A percentile compares a stretch with the other conserved stretches of the same genome.
Evolutionary conservation across 148 eudicot species (phyloP).

Genomic region (Cornus kousa): DNA sequence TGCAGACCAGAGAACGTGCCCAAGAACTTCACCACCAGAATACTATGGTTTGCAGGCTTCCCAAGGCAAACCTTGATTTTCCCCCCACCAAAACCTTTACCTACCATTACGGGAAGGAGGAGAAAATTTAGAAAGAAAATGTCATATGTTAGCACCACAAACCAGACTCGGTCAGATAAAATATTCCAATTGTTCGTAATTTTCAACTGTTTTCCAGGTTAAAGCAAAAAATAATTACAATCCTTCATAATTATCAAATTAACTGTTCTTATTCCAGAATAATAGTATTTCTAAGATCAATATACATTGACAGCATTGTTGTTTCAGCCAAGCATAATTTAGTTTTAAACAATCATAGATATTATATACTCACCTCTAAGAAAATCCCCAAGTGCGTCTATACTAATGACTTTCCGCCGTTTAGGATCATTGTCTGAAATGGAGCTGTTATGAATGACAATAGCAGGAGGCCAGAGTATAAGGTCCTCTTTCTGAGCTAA

Average conservation of each 20-base stretch:
- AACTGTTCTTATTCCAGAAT: background rate
- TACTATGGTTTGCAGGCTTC: constrained; percentile 40
- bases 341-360: background rate
- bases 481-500: constrained; percentile 53
- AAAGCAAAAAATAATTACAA: background rate
- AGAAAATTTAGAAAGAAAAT: background rate
- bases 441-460: constrained; percentile 40
- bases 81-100: constrained; percentile 40
- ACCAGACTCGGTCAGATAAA: background rate
- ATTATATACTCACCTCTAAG: constrained; percentile 38
- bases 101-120: constrained; percentile 16
- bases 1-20: constrained; percentile 51
- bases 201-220: background rate
- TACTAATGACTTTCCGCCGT: constrained; percentile 25
- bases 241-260: background rate
- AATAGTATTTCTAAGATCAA: background rate
- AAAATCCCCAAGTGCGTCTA: constrained; percentile 32
- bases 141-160: background rate
- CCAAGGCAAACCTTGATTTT: constrained; percentile 37
- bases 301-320: background rate
- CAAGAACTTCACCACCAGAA: constrained; percentile 48
- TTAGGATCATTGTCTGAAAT: constrained; percentile 20
- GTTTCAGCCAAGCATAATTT: background rate
- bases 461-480: constrained; percentile 52
- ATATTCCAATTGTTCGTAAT: too few species aligned